These are phyloP conservation scores for Ambrosiella cleistominuta DNA, from an alignment of 2,329 filamentous ascomycete species.

Conservation along the genomic window DNA sequence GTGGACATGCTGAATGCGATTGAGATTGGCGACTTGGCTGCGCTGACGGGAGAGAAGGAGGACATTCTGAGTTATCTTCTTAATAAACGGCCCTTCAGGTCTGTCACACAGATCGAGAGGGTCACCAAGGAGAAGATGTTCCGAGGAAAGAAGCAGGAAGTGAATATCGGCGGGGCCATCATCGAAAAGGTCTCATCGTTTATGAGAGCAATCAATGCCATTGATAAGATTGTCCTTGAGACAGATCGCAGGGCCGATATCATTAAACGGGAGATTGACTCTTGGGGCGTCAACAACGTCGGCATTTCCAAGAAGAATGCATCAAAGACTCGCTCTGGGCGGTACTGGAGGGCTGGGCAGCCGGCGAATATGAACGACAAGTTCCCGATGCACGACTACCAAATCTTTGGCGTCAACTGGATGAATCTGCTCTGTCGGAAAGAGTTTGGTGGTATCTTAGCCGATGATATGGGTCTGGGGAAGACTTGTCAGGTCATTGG, in stretches of 20 bases:
- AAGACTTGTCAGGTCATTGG: slow-evolving; percentile 96
- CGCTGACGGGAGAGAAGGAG: slow-evolving; percentile 60
- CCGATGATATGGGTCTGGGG: slow-evolving; percentile 92
- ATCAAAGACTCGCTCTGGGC: slow-evolving; percentile 1
- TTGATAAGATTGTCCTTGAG: slow-evolving; percentile 61
- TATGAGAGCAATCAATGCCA: slow-evolving; percentile 61
- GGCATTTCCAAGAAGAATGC: slow-evolving; percentile 20
- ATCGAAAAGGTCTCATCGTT: slow-evolving; percentile 46
- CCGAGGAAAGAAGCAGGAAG: slow-evolving; percentile 21
- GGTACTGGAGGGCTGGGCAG: slow-evolving; percentile 29
- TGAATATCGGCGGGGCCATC: slow-evolving; percentile 34
- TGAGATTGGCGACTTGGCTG: slow-evolving; percentile 55
- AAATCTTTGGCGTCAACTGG: slow-evolving; percentile 91
- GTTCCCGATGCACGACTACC: slow-evolving; percentile 76
- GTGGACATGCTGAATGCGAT: slow-evolving; percentile 73
- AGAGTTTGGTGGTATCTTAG: slow-evolving; percentile 72
- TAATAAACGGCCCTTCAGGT: slow-evolving; percentile 53
- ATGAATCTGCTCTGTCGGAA: slow-evolving; percentile 66
- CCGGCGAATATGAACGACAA: slow-evolving; percentile 61
- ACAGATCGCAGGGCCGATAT: slow-evolving; percentile 55
- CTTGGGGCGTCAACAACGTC: slow-evolving; percentile 32
- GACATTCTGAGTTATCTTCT: slow-evolving; percentile 53
- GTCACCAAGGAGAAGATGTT: slow-evolving; percentile 39
- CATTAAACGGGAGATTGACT: slow-evolving; percentile 28
- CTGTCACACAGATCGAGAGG: slow-evolving; percentile 37